Evolutionary conservation across 2,329 filamentous ascomycete genomes (phyloP).

Genomic region (Esteya vermicola): DNA sequence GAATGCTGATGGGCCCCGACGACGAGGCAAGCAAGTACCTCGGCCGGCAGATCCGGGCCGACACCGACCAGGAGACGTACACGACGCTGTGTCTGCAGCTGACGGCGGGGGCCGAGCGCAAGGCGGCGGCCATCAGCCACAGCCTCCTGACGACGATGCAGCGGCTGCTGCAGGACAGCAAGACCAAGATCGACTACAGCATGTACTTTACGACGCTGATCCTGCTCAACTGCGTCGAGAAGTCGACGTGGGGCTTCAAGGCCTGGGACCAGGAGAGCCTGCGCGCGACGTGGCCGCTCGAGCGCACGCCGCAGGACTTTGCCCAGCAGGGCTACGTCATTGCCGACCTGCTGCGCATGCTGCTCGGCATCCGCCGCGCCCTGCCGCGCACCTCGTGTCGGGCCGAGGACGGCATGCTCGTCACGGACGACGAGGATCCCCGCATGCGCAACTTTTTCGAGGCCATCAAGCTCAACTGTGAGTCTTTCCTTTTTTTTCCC

Average conservation of each 20-base stretch:
- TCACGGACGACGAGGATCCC: constrained; percentile 29
- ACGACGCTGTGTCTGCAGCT: constrained; percentile 50
- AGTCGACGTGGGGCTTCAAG: constrained; percentile 55
- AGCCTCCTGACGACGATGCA: constrained; percentile 46
- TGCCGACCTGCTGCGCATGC: constrained; percentile 44
- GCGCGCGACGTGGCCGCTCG: constrained; percentile 45
- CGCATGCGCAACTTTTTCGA: constrained; percentile 37
- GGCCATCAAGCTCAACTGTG: constrained; percentile 41
- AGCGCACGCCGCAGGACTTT: constrained; percentile 40
- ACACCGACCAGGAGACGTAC: constrained; percentile 41
- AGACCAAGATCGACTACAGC: constrained; percentile 42
- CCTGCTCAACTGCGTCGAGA: constrained; percentile 51
- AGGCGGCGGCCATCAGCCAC: constrained; percentile 45
- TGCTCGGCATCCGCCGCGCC: constrained; percentile 44
- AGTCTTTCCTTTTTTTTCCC: constrained; percentile 16
- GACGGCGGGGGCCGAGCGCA: constrained; percentile 49
- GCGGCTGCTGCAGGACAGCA: constrained; percentile 45
- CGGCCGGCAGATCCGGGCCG: constrained; percentile 36
- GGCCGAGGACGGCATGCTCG: constrained; percentile 31
- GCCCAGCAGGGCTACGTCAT: constrained; percentile 45
- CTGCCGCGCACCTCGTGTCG: constrained; percentile 36
- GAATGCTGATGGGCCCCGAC: constrained; percentile 1
- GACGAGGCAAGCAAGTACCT: constrained; percentile 1
- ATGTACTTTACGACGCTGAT: constrained; percentile 49
- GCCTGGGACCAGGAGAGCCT: constrained; percentile 51